Base-by-base conservation (phyloP, 129 eudicot genomes). In the Oenanthe sinensis region DNA sequence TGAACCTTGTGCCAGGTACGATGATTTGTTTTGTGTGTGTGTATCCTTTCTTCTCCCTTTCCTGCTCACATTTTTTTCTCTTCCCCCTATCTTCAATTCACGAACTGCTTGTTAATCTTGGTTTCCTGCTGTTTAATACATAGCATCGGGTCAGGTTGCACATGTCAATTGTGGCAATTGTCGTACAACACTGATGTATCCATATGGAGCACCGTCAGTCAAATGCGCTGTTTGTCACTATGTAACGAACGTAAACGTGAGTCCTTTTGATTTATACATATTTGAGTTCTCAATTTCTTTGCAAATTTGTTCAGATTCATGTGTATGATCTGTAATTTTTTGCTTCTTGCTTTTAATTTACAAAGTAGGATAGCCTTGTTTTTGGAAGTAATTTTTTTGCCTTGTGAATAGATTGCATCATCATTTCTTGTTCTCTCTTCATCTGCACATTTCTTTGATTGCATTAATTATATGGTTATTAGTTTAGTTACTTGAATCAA, bases 121-220 rank as follows among this genome's bases (percentile, higher is more conserved):
- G 1, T 60, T 81, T 81, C 26, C 52, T 39, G 4, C 45, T 76
- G 84, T 63, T 37, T 74, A 67, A 28, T 47, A 36, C 62, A 74
- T 55, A 91, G 88, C 83, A 45, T 77, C 92, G 52, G 88, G 82
- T 75, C 91, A 88, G 84, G 74, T 88, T 79, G 96, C 97, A 85
- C 94, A 88, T 77, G 90, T 92, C 62, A 88, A 86, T 79, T 92
- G 97, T 84, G 97, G 96, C 22, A 88, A 88, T 80, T 92, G 97
- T 75, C 87, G 84, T 47, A 90, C 89, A 44, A 82, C 71, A 75
- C 77, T 92, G 75, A 92, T 92, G 97, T 92, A 92, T 82, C 97
- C 97, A 36, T 87, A 81, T 55, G 97, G 97, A 79, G 91, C 97
- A 10, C 96, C 96, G 17, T 92, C 97, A 19, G 97, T 92, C 77